These are phyloP conservation scores for Neofusicoccum umdonicola DNA, from an alignment of 2,329 filamentous ascomycete genomes.

Conservation along the genomic window DNA sequence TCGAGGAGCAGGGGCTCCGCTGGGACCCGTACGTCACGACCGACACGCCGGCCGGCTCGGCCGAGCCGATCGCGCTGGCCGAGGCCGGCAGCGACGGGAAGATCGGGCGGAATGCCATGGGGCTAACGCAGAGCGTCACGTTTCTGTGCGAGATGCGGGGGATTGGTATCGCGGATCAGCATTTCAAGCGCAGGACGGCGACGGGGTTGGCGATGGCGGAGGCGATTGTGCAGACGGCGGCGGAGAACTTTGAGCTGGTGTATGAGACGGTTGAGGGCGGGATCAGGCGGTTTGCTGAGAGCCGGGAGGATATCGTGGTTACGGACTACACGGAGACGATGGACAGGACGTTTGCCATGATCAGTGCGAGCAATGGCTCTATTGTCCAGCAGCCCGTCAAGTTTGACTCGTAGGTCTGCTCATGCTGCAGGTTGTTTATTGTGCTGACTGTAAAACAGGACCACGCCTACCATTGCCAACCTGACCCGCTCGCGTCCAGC, in stretches of 20 bases:
- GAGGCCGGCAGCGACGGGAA: slow-evolving; percentile 38
- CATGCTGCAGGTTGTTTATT: rapidly evolving
- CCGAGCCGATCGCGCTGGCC: slow-evolving; percentile 25
- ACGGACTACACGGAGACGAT: slow-evolving; percentile 30
- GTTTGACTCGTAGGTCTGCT: slow-evolving; percentile 23
- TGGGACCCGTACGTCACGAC: slow-evolving; percentile 37
- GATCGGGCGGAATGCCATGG: slow-evolving; percentile 39
- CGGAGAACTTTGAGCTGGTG: slow-evolving; percentile 28
- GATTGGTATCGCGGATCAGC: slow-evolving; percentile 35
- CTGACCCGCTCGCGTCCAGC: slow-evolving; percentile 32
- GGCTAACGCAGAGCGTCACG: slow-evolving; percentile 33
- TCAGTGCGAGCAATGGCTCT: slow-evolving; percentile 30
- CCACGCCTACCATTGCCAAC: slow-evolving; percentile 35
- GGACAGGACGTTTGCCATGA: slow-evolving; percentile 34
- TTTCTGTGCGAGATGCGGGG: slow-evolving; percentile 38
- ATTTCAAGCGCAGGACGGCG: slow-evolving; percentile 32
- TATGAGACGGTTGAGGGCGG: slow-evolving; percentile 30
- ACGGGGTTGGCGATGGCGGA: slow-evolving; percentile 35
- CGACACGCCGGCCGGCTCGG: slow-evolving; percentile 19
- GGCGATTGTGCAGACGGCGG: slow-evolving; percentile 33
- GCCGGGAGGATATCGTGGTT: slow-evolving; percentile 30
- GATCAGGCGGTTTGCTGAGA: slow-evolving; percentile 26
- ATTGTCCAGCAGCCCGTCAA: slow-evolving; percentile 34
- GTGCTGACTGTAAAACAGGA: slow-evolving; percentile 18
- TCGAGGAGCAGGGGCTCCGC: slow-evolving; percentile 28